These are phyloP conservation scores for Thinopyrum elongatum DNA, from an alignment of 176 grass and related monocot species.

Conservation along the genomic window DNA sequence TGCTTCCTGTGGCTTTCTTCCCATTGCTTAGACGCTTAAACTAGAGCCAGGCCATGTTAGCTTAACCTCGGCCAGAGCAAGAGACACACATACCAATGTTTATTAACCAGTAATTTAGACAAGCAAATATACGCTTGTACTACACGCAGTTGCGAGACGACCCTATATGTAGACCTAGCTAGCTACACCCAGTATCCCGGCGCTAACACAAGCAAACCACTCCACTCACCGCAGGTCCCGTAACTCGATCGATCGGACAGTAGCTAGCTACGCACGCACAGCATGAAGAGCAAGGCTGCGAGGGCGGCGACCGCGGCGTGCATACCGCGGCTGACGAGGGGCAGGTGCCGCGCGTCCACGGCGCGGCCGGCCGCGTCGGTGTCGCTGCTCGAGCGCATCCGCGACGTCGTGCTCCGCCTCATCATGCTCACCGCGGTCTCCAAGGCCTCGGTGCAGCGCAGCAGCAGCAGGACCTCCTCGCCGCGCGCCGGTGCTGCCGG, in stretches of 20 bases:
- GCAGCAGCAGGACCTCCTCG: constrained; percentile 25
- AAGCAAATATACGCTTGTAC: background rate
- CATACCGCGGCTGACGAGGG: constrained; percentile 50
- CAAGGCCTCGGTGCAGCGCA: constrained; percentile 20
- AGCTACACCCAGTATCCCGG: background rate
- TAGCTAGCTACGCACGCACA: background rate
- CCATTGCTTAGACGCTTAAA: background rate
- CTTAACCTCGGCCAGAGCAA: background rate
- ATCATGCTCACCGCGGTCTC: constrained; percentile 72
- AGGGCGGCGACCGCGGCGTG: constrained; percentile 35
- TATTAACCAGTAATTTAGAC: background rate
- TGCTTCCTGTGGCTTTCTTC: background rate
- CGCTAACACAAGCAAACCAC: background rate
- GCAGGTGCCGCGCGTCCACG: constrained; percentile 35
- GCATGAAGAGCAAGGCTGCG: constrained; percentile 20
- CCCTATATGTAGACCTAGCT: constrained; percentile 22
- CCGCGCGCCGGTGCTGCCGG: background rate
- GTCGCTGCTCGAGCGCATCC: constrained; percentile 64
- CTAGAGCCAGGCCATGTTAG: background rate
- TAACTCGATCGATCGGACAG: background rate
- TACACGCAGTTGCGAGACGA: background rate
- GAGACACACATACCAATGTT: background rate
- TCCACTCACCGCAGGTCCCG: background rate
- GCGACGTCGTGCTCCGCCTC: constrained; percentile 61
- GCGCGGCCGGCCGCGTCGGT: constrained; percentile 43